phyloP scores from a whole-genome alignment of 2,329 filamentous ascomycete genomes.

The Talaromyces atroroseus region DNA sequence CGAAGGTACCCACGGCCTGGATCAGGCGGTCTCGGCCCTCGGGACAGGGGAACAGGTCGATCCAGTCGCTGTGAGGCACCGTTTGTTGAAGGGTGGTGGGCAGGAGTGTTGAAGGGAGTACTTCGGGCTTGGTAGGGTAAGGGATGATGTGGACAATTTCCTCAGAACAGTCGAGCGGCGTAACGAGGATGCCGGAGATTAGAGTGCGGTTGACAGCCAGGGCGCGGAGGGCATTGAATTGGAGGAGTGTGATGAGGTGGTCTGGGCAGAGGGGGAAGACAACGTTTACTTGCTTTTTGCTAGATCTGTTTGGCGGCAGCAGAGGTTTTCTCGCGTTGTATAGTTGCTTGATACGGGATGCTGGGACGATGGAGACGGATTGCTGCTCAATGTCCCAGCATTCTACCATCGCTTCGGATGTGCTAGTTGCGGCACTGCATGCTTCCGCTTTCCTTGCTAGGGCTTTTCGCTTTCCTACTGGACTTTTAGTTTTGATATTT shows the following conservation, averaged over 20 bases:
- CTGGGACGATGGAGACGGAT: constrained; percentile 27
- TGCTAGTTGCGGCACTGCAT: constrained; percentile 18
- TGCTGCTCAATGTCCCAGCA: constrained; percentile 32
- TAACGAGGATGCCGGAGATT: constrained; percentile 28
- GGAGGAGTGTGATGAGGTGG: constrained; percentile 41
- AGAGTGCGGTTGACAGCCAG: constrained; percentile 33
- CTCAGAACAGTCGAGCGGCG: constrained; percentile 28
- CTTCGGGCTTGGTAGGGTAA: constrained; percentile 24
- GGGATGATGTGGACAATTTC: constrained; percentile 27
- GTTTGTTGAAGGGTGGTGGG: constrained; percentile 39
- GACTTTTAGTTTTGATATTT: constrained; percentile 18
- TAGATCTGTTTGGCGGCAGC: constrained; percentile 21
- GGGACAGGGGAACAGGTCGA: constrained; percentile 40
- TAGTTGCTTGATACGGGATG: constrained; percentile 27
- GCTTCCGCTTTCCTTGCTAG: constrained; percentile 15
- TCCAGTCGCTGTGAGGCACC: constrained; percentile 37
- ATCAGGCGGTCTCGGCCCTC: constrained; percentile 38
- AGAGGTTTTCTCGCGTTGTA: constrained; percentile 28
- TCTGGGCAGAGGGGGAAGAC: constrained; percentile 38
- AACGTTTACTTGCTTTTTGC: constrained; percentile 19
- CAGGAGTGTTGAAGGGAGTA: constrained; percentile 29
- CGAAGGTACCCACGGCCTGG: constrained; percentile 30
- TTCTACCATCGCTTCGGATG: constrained; percentile 28
- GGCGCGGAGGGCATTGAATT: constrained; percentile 39
- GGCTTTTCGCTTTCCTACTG: constrained; percentile 31